Evolutionary conservation across 2,329 filamentous ascomycete genomes (phyloP).

Genomic region (Aureobasidium melanogenum): DNA sequence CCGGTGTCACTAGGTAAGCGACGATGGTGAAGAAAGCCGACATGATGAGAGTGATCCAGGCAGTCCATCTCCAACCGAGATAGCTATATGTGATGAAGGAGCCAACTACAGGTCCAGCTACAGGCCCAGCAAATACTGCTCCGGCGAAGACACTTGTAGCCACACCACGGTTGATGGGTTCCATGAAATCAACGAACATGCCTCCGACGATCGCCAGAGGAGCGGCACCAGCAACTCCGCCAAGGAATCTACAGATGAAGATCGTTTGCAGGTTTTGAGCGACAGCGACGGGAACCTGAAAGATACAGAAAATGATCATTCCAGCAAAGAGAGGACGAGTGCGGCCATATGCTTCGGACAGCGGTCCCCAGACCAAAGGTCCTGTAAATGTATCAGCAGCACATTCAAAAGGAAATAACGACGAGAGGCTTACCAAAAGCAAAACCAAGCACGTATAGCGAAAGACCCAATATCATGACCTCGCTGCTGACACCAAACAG

Average conservation of each 20-base stretch:
- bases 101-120: slow-evolving; percentile 20
- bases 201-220: slow-evolving; percentile 41
- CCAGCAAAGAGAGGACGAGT: slow-evolving; percentile 41
- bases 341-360: slow-evolving; percentile 50
- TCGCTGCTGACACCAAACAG: slow-evolving; percentile 35
- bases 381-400: neutral
- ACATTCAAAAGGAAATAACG: neutral
- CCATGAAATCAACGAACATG: slow-evolving; percentile 41
- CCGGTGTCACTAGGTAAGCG: slow-evolving; percentile 37
- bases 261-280: slow-evolving; percentile 45
- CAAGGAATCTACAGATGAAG: slow-evolving; percentile 45
- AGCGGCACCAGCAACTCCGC: slow-evolving; percentile 42
- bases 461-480: slow-evolving; percentile 42
- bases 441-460: slow-evolving; percentile 35
- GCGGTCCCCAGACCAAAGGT: slow-evolving; percentile 38
- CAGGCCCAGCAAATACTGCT: slow-evolving; percentile 24
- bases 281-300: slow-evolving; percentile 45
- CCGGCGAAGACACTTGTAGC: slow-evolving; percentile 24
- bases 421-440: neutral
- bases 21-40: slow-evolving; percentile 32
- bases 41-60: slow-evolving; percentile 26
- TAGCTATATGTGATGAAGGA: slow-evolving; percentile 20
- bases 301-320: slow-evolving; percentile 41
- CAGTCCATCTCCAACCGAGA: slow-evolving; percentile 26
- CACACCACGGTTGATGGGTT: slow-evolving; percentile 30